A percentile compares a stretch with the other conserved stretches of the same genome.
Evolutionary conservation across 169 alveolate genomes (phyloP).

Genomic region (Cryptosporidium ubiquitum): DNA sequence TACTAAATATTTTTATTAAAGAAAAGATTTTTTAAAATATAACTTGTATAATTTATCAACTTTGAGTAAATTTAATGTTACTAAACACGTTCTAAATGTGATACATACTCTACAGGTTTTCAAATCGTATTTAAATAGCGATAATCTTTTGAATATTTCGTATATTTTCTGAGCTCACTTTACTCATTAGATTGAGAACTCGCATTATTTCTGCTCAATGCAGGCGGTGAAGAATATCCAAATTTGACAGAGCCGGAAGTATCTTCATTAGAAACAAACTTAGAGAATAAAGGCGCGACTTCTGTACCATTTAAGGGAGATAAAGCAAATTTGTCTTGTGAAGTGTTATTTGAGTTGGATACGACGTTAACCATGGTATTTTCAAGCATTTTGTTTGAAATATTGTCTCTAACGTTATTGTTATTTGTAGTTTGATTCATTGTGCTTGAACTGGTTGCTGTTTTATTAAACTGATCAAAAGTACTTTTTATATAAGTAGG

Average conservation of each 20-base stretch:
- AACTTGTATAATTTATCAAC: neutral
- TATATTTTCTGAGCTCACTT: neutral
- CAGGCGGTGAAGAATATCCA: conserved; percentile 47
- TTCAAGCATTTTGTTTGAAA: neutral
- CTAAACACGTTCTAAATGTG: conserved; percentile 16
- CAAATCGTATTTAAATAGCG: neutral
- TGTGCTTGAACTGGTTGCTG: neutral
- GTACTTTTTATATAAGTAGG: neutral
- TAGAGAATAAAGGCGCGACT: conserved; percentile 56
- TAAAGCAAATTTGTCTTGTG: neutral
- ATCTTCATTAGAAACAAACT: conserved; percentile 31
- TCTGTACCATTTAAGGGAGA: conserved; percentile 34
- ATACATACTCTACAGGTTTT: neutral
- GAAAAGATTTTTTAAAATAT: neutral
- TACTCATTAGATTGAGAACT: conserved; percentile 4
- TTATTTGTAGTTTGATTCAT: neutral
- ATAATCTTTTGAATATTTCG: neutral
- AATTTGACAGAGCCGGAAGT: conserved; percentile 34
- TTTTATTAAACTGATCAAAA: neutral
- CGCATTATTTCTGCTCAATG: neutral
- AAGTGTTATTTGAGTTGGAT: neutral
- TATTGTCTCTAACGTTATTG: neutral
- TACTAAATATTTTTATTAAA: neutral
- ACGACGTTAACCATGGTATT: neutral
- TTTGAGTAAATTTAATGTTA: neutral